Evolutionary conservation across 202 grass and related monocot genomes (phyloP).

Genomic region (Eragrostis tef): DNA sequence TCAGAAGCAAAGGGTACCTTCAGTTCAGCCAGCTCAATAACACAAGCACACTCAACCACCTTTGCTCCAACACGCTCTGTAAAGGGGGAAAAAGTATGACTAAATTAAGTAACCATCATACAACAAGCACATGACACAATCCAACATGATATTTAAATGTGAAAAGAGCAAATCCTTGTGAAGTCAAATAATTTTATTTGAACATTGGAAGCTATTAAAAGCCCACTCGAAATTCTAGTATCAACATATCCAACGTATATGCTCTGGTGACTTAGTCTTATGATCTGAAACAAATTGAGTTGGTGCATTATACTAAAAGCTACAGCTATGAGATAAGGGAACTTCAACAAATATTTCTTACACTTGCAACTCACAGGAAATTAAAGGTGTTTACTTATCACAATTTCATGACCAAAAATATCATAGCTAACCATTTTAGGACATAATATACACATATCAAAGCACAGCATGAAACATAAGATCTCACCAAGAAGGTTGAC

Average conservation of each 20-base stretch:
- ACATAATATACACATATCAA: neutral
- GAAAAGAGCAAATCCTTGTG: neutral
- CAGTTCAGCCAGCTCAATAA: constrained; percentile 90
- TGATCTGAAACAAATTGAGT: neutral
- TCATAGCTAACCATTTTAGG: constrained; percentile 7
- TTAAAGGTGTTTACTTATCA: neutral
- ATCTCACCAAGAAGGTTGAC: constrained; percentile 80
- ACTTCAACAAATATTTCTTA: neutral
- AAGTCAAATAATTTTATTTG: neutral
- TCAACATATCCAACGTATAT: neutral
- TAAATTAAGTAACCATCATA: constrained; percentile 31
- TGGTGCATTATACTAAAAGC: neutral
- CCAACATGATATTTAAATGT: neutral
- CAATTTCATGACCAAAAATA: neutral
- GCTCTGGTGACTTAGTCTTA: constrained; percentile 8
- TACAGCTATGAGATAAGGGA: neutral
- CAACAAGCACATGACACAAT: neutral
- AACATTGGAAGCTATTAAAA: neutral
- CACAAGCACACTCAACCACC: constrained; percentile 91
- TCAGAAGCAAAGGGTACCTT: constrained; percentile 60
- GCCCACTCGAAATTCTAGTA: neutral
- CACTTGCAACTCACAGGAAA: constrained; percentile 16
- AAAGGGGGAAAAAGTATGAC: constrained; percentile 35
- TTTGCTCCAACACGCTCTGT: constrained; percentile 87
- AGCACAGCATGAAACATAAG: neutral